Conservation (phyloP, 1,284 basidiomycete species). For the Ceratobasidium sp. region DNA sequence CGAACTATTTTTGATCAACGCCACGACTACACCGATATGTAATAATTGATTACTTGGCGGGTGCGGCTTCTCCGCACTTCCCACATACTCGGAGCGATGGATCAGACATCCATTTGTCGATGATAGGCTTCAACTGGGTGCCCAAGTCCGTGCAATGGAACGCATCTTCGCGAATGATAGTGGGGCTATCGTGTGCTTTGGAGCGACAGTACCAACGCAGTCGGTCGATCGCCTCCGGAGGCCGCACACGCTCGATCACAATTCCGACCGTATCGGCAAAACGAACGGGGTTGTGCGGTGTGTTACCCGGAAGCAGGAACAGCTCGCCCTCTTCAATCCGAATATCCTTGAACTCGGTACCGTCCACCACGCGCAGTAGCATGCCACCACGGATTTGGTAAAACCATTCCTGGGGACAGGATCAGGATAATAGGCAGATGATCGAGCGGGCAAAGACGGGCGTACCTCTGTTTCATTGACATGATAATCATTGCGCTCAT, state of each 20-base stretch:
- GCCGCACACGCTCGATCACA: slow-evolving; percentile 92
- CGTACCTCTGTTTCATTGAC: slow-evolving; percentile 88
- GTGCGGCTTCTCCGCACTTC: slow-evolving; percentile 72
- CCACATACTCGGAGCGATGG: slow-evolving; percentile 71
- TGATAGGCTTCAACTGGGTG: slow-evolving; percentile 91
- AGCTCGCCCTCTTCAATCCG: slow-evolving; percentile 93
- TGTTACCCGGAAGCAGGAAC: slow-evolving; percentile 94
- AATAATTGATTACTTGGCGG: slow-evolving; percentile 58
- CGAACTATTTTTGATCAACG: background rate
- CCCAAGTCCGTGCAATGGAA: slow-evolving; percentile 94
- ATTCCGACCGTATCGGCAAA: slow-evolving; percentile 91
- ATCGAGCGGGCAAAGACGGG: background rate
- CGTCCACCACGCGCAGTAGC: slow-evolving; percentile 87
- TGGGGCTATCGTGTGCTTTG: slow-evolving; percentile 69
- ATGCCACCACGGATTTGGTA: slow-evolving; percentile 91
- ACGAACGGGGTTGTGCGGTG: slow-evolving; percentile 93
- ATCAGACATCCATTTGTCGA: slow-evolving; percentile 74
- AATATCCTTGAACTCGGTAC: slow-evolving; percentile 86
- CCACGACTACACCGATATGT: slow-evolving; percentile 15
- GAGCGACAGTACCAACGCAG: slow-evolving; percentile 94
- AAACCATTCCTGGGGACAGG: slow-evolving; percentile 81
- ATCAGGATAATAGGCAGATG: background rate
- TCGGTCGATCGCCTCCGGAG: slow-evolving; percentile 72
- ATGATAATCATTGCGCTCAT: slow-evolving; percentile 91
- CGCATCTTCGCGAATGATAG: slow-evolving; percentile 83